Evolutionary conservation across 139 green algal species (phyloP).

Genomic region (Closterium sp.): DNA sequence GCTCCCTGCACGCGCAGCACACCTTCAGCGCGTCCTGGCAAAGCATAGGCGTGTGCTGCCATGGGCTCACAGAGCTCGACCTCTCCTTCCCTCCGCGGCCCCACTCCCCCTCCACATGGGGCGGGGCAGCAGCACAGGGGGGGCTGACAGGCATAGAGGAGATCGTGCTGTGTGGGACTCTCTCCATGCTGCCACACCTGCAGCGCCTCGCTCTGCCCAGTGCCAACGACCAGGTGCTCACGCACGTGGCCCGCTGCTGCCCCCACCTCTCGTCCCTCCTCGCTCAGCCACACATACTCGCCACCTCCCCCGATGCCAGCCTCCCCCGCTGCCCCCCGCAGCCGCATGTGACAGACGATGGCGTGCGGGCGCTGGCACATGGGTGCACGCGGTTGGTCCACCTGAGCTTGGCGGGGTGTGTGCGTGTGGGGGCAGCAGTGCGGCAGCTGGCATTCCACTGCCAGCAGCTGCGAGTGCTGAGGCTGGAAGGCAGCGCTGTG

Average conservation of each 20-base stretch:
- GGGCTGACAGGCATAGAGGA: not conserved
- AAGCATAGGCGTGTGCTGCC: not conserved
- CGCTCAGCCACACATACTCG: not conserved
- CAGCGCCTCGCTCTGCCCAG: not conserved
- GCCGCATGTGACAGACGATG: not conserved
- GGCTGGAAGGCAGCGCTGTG: not conserved
- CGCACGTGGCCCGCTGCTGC: not conserved
- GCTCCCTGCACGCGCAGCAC: not conserved
- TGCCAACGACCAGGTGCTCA: not conserved
- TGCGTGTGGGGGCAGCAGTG: not conserved
- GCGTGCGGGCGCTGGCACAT: not conserved
- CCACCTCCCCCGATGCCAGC: not conserved
- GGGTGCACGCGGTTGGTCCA: not conserved
- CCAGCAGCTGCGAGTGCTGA: not conserved
- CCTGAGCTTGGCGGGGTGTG: not conserved
- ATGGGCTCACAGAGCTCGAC: not conserved
- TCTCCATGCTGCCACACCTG: not conserved
- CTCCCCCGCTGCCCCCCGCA: not conserved
- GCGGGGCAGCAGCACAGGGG: not conserved
- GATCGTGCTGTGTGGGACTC: not conserved
- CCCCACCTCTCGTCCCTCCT: not conserved
- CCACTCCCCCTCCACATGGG: not conserved
- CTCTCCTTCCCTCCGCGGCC: not conserved
- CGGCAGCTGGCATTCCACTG: not conserved
- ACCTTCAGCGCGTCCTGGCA: not conserved